phyloP scores from a whole-genome alignment of 768 basidiomycete species.

The Royoungia palumana region DNA sequence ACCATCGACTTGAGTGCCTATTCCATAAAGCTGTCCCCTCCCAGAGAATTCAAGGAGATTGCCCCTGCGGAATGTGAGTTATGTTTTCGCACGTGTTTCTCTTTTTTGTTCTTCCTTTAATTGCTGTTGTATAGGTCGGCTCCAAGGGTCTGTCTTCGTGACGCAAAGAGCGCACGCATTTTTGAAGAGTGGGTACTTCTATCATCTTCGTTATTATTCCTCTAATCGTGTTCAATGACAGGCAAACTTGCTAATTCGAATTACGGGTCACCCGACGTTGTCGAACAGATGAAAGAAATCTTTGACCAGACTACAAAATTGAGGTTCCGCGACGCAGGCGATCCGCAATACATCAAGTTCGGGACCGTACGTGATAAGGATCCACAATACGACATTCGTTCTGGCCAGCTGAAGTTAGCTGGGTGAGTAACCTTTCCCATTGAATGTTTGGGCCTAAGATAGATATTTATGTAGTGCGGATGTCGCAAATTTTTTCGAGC shows the following conservation, averaged over 20 bases:
- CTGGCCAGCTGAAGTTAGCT: constrained; percentile 35
- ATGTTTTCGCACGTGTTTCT: background rate
- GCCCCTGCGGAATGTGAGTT: constrained; percentile 30
- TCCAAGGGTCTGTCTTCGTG: constrained; percentile 39
- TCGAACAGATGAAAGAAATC: constrained; percentile 29
- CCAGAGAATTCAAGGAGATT: constrained; percentile 33
- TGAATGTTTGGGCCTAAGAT: too few relatives aligned
- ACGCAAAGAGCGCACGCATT: constrained; percentile 27
- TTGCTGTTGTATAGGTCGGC: constrained; percentile 25
- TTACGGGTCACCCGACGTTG: constrained; percentile 27
- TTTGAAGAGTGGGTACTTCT: constrained; percentile 22
- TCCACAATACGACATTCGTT: constrained; percentile 30
- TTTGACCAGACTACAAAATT: constrained; percentile 39
- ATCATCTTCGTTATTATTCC: background rate
- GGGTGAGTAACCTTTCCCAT: constrained; percentile 28
- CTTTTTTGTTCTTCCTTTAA: background rate
- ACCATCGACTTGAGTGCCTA: constrained; percentile 39
- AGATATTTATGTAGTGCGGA: constrained; percentile 25
- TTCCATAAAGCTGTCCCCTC: constrained; percentile 21
- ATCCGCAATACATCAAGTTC: constrained; percentile 39
- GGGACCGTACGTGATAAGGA: constrained; percentile 37
- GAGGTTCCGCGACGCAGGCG: constrained; percentile 35
- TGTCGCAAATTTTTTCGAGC: constrained; percentile 40
- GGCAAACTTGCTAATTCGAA: constrained; percentile 29
- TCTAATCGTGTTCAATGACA: constrained; percentile 5